Base-by-base conservation (phyloP, 768 basidiomycete genomes). In the Daedaleopsis sinensis region DNA sequence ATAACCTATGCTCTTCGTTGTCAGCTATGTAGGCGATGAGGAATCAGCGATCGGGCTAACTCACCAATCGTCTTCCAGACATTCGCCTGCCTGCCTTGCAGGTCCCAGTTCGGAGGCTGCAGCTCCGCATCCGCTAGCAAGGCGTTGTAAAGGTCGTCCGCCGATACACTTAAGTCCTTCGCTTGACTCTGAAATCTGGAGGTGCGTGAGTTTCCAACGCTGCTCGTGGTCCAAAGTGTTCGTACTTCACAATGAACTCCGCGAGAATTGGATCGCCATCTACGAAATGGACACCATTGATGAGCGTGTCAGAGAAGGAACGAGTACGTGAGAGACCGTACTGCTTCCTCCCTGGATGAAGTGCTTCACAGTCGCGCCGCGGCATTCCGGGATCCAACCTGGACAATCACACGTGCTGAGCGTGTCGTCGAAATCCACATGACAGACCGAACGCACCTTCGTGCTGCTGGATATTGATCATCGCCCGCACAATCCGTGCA, bases 301-400 rank as follows among this genome's bases (percentile, higher is more conserved):
- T 16, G 4, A 7, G n/a, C 24, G 11, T 57, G 15, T 19, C 43
- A 23, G 21, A 11, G 19, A n/a, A 12, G 43, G 32, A 46, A 27
- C 47, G 1, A 15, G 13, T n/a, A 23, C 37, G 24, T n/a, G 12
- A 62, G 21, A 48, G 35, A 39, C 78, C 84, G 59, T 67, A 87
- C 86, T 81, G 65, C 84, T 87, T 32, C 86, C 85, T 13, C 86
- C 86, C 68, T 88, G 85, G 24, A 84, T 80, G 46, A 73, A 84
- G 42, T 82, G 81, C 73, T 75, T 75, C 7, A 74, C 76, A 5
- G 84, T 83, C 4, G 85, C 80, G 49, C 82, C 82, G 55, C 87
- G 80, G 65, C 86, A 86, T 70, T 88, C 86, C 5, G 87, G 87
- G 5, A 88, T 76, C 86, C 86, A 88, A 5, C 86, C 86, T 87